A percentile compares a stretch with the other conserved stretches of the same genome.
Conservation (phyloP, 1,284 basidiomycete species). For the Phylloboletellus chloephorus region DNA sequence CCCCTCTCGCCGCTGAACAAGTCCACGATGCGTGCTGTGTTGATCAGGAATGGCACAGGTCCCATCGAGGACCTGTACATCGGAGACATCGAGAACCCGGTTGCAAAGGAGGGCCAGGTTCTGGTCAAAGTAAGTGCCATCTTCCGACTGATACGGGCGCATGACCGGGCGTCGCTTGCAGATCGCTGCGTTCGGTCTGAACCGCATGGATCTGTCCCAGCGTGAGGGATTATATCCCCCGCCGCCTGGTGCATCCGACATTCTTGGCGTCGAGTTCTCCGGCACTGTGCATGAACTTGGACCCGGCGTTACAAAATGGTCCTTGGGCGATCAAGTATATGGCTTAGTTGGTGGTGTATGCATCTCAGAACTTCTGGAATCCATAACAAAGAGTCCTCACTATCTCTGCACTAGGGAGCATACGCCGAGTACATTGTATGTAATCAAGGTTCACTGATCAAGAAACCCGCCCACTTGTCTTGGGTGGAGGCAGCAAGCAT, state of each 20-base stretch:
- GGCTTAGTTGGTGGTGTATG: conserved; percentile 70
- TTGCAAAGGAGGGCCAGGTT: conserved; percentile 54
- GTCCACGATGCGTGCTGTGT: conserved; percentile 72
- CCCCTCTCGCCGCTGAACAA: conserved; percentile 2
- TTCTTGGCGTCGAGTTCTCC: conserved; percentile 92
- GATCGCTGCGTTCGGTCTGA: conserved; percentile 81
- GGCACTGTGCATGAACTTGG: conserved; percentile 65
- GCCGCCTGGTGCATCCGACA: conserved; percentile 70
- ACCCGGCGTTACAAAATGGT: conserved; percentile 51
- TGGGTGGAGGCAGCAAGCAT: conserved; percentile 84
- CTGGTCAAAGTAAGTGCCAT: conserved; percentile 60
- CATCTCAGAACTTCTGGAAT: conserved; percentile 4
- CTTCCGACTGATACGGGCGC: not conserved
- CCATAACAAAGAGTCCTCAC: conserved; percentile 10
- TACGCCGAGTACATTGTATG: conserved; percentile 87
- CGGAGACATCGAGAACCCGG: conserved; percentile 65
- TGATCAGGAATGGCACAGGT: conserved; percentile 78
- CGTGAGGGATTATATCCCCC: conserved; percentile 74
- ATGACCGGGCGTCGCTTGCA: conserved; percentile 23
- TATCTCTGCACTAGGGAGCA: conserved; percentile 56
- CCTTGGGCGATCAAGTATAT: conserved; percentile 80
- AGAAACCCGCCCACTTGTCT: conserved; percentile 71
- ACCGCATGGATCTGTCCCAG: conserved; percentile 84
- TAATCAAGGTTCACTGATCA: conserved; percentile 63
- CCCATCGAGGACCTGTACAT: conserved; percentile 77